These are phyloP conservation scores for Phyllosticta paracitricarpa DNA, from an alignment of 2,329 filamentous ascomycete genomes.

Conservation along the genomic window DNA sequence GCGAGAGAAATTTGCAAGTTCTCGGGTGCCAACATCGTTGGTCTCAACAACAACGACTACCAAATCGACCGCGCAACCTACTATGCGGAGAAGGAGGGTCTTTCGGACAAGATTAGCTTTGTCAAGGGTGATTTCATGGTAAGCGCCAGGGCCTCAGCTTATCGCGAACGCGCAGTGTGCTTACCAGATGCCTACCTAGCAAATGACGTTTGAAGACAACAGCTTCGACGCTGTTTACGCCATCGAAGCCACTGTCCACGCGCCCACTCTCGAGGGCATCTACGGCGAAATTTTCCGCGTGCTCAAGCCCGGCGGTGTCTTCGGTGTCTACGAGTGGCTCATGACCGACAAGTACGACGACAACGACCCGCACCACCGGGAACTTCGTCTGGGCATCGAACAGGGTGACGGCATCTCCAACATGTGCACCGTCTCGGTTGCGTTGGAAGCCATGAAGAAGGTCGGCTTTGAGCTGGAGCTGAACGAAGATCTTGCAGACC, in stretches of 20 bases:
- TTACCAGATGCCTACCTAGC: slow-evolving; percentile 36
- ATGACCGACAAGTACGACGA: slow-evolving; percentile 97
- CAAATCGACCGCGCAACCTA: slow-evolving; percentile 88
- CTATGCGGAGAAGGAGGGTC: slow-evolving; percentile 72
- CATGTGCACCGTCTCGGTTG: slow-evolving; percentile 84
- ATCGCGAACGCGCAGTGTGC: not conserved
- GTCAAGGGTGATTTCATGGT: slow-evolving; percentile 97
- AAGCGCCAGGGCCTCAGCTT: slow-evolving; percentile 15
- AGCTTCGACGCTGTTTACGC: slow-evolving; percentile 92
- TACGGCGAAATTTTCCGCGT: slow-evolving; percentile 93
- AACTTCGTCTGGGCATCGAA: slow-evolving; percentile 90
- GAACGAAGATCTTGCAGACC: slow-evolving; percentile 77
- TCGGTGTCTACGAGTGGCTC: slow-evolving; percentile 97
- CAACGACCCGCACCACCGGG: slow-evolving; percentile 71
- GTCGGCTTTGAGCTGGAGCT: slow-evolving; percentile 78
- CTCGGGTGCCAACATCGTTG: slow-evolving; percentile 76
- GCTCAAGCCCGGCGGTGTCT: slow-evolving; percentile 88
- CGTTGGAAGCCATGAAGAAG: slow-evolving; percentile 69
- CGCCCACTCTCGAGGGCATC: slow-evolving; percentile 79
- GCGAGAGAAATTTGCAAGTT: slow-evolving; percentile 96
- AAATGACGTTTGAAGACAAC: slow-evolving; percentile 92
- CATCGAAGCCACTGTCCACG: slow-evolving; percentile 94
- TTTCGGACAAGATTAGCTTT: slow-evolving; percentile 70
- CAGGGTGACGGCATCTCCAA: slow-evolving; percentile 94
- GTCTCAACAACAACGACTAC: slow-evolving; percentile 98